phyloP scores from a whole-genome alignment of 495 filamentous ascomycete species.

The Penicillium verhagenii region DNA sequence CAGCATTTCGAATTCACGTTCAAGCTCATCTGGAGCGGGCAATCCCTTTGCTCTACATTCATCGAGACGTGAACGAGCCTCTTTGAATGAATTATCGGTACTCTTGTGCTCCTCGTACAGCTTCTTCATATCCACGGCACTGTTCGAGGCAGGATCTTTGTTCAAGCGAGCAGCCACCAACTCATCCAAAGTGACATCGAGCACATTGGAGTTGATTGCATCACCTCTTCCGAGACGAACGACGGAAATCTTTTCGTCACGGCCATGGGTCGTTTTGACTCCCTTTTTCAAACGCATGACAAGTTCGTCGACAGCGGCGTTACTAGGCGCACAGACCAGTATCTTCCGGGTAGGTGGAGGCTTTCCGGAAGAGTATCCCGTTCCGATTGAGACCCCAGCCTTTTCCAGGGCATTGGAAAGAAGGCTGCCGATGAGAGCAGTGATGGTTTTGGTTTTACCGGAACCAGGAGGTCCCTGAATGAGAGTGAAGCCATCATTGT shows the following conservation, averaged over 20 bases:
- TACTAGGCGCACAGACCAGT: constrained; percentile 93
- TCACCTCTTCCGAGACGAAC: constrained; percentile 90
- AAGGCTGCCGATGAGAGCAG: constrained; percentile 90
- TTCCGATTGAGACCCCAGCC: constrained; percentile 22
- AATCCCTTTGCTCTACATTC: constrained; percentile 64
- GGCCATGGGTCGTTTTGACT: constrained; percentile 73
- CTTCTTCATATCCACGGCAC: constrained; percentile 61
- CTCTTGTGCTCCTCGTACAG: constrained; percentile 79
- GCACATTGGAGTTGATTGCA: constrained; percentile 85
- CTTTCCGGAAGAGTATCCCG: constrained; percentile 16
- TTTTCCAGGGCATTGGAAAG: constrained; percentile 60
- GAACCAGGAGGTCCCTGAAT: constrained; percentile 96
- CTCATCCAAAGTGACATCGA: constrained; percentile 92
- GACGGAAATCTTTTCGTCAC: constrained; percentile 70
- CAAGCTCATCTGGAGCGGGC: constrained; percentile 59
- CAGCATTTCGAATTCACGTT: constrained; percentile 70
- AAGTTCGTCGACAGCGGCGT: constrained; percentile 94
- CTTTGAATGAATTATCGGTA: constrained; percentile 67
- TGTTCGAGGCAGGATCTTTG: constrained; percentile 32
- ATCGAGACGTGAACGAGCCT: constrained; percentile 66
- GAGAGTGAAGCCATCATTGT: constrained; percentile 93
- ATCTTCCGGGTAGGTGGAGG: constrained; percentile 71
- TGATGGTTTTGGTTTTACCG: constrained; percentile 97
- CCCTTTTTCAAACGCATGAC: constrained; percentile 91
- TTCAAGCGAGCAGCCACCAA: constrained; percentile 74